phyloP scores from a whole-genome alignment of 371 early-diverging fungal genomes.

The Apophysomyces variabilis region DNA sequence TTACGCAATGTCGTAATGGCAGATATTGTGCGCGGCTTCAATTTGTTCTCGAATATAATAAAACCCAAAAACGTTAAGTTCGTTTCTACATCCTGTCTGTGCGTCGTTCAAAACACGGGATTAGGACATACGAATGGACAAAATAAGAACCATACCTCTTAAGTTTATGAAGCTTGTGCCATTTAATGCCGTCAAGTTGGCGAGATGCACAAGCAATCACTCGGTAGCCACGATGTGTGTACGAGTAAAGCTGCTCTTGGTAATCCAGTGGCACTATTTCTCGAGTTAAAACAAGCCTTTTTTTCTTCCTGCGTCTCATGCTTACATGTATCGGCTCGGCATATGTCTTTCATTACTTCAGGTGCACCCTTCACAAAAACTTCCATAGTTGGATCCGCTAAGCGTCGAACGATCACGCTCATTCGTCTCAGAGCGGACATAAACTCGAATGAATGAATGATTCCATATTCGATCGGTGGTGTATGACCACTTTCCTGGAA shows the following conservation, averaged over 20 bases:
- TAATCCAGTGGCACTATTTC: conserved; percentile 82
- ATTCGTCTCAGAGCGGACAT: conserved; percentile 90
- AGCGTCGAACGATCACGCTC: conserved; percentile 89
- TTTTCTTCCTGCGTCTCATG: conserved; percentile 20
- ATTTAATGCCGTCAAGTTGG: conserved; percentile 69
- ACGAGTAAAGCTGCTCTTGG: conserved; percentile 74
- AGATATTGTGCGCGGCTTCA: conserved; percentile 87
- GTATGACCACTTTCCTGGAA: conserved; percentile 4
- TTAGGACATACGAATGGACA: neutral
- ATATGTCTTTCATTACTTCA: conserved; percentile 90
- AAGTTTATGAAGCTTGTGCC: conserved; percentile 79
- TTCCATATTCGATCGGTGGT: conserved; percentile 82
- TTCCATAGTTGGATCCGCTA: conserved; percentile 75
- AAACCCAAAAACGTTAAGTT: conserved; percentile 93
- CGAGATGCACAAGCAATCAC: conserved; percentile 94
- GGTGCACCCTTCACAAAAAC: conserved; percentile 98
- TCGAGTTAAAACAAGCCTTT: neutral
- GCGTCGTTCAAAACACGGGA: conserved; percentile 1
- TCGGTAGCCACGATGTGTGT: conserved; percentile 95
- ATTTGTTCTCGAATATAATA: conserved; percentile 98
- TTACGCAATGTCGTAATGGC: conserved; percentile 85
- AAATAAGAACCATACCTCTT: conserved; percentile 49
- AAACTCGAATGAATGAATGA: conserved; percentile 96
- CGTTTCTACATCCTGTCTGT: conserved; percentile 85
- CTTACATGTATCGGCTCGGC: conserved; percentile 70